Conservation (phyloP, 2,329 filamentous ascomycete genomes). For the Fusarium annulatum region DNA sequence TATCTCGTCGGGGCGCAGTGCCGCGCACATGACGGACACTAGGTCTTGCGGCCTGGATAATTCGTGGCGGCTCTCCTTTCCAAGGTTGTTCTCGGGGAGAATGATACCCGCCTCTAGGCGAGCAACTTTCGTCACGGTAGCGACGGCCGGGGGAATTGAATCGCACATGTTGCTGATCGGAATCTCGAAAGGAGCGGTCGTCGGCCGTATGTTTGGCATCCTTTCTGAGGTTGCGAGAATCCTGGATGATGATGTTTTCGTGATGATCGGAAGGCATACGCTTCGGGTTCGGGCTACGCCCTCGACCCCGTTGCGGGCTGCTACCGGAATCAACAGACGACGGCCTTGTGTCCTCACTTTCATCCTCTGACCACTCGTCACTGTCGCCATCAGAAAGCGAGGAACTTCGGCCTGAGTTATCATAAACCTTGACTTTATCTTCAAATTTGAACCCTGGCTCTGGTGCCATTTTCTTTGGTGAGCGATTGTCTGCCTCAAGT, state of each 20-base stretch:
- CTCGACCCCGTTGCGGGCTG: constrained; percentile 3
- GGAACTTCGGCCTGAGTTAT: constrained; percentile 23
- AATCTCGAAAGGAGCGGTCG: not conserved
- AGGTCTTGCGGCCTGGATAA: constrained; percentile 27
- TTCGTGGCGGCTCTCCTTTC: constrained; percentile 25
- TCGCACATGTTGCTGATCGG: constrained; percentile 20
- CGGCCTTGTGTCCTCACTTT: constrained; percentile 29
- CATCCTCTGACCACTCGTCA: constrained; percentile 17
- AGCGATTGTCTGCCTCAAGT: not conserved
- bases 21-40: constrained; percentile 31
- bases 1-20: constrained; percentile 29
- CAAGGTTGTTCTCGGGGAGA: constrained; percentile 18
- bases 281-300: constrained; percentile 19
- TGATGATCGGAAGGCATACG: constrained; percentile 4
- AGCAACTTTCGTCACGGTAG: constrained; percentile 6
- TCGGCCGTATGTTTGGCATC: not conserved
- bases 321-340: constrained; percentile 26
- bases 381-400: constrained; percentile 9
- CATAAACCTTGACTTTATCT: not conserved
- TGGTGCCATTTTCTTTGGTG: not conserved
- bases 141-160: constrained; percentile 10
- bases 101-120: constrained; percentile 16
- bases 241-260: constrained; percentile 9
- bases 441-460: not conserved
- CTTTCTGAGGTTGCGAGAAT: constrained; percentile 2